phyloP scores from a whole-genome alignment of 2,329 filamentous ascomycete genomes.

The Alternaria tenuissima region DNA sequence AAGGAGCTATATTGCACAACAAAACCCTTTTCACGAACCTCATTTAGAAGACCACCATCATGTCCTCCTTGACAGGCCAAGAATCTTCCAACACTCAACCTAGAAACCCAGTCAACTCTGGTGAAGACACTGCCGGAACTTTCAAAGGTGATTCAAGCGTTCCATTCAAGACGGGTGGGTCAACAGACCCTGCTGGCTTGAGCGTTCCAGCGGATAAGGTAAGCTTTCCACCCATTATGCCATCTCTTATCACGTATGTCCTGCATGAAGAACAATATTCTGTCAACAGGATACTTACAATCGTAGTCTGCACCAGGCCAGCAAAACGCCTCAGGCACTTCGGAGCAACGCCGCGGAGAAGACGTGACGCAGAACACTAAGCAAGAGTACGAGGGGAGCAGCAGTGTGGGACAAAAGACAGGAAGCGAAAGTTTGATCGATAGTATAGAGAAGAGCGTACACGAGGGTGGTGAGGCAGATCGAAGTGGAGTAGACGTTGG shows the following conservation, averaged over 20 bases:
- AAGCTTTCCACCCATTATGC: background rate
- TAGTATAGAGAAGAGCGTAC: constrained; percentile 23
- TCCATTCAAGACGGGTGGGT: constrained; percentile 12
- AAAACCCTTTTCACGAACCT: background rate
- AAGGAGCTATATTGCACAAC: background rate
- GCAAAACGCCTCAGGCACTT: constrained; percentile 20
- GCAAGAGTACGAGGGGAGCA: constrained; percentile 9
- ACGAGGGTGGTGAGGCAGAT: constrained; percentile 13
- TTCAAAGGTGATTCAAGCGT: constrained; percentile 16
- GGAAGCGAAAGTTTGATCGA: constrained; percentile 25
- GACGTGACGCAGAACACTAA: constrained; percentile 13
- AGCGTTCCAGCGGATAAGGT: constrained; percentile 19
- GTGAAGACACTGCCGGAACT: constrained; percentile 6
- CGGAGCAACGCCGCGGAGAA: constrained; percentile 18
- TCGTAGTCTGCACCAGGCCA: constrained; percentile 5
- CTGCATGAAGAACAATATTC: too few species aligned
- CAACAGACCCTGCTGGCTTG: constrained; percentile 6
- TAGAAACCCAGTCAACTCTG: constrained; percentile 19
- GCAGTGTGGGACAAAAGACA: constrained; percentile 16
- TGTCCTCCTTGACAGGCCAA: constrained; percentile 26
- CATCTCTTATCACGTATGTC: background rate
- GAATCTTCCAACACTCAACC: constrained; percentile 23
- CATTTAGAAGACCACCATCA: background rate
- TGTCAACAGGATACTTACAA: background rate
- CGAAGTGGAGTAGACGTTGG: constrained; percentile 11